These are phyloP conservation scores for Ophiostoma angusticollis DNA, from an alignment of 2,329 filamentous ascomycete genomes.

Conservation along the genomic window DNA sequence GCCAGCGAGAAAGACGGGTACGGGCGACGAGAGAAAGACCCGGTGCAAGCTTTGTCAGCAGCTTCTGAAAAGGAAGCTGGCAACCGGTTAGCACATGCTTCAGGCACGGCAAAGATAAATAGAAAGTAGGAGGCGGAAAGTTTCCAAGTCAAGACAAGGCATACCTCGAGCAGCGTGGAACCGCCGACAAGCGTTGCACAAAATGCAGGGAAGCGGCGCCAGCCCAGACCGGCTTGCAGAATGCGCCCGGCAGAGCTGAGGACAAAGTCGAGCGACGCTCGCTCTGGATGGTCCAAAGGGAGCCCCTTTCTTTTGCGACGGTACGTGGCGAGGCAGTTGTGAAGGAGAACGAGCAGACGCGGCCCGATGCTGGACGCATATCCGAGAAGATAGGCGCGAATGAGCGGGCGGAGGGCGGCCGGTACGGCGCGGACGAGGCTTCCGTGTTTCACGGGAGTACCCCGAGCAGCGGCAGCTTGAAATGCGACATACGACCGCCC, in stretches of 20 bases:
- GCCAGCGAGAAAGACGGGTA: conserved; percentile 40
- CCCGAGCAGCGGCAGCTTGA: background rate
- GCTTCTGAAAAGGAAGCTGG: conserved; percentile 21
- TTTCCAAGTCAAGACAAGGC: conserved; percentile 10
- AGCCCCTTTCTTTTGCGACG: conserved; percentile 21
- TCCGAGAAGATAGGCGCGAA: conserved; percentile 47
- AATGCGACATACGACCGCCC: too few relatives aligned
- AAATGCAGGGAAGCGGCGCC: conserved; percentile 47
- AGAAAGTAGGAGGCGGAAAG: too few relatives aligned
- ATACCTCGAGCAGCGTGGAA: conserved; percentile 47
- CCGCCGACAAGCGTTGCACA: conserved; percentile 48
- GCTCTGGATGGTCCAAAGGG: conserved; percentile 15
- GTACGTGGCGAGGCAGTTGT: conserved; percentile 34
- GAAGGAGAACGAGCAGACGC: conserved; percentile 39
- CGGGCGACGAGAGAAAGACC: conserved; percentile 18
- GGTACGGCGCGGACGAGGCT: conserved; percentile 27
- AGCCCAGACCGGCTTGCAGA: conserved; percentile 38
- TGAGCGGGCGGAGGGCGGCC: conserved; percentile 38
- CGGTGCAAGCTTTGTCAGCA: conserved; percentile 17
- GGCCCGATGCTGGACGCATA: conserved; percentile 48
- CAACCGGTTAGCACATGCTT: background rate
- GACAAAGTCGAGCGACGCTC: conserved; percentile 1
- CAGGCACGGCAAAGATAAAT: too few relatives aligned
- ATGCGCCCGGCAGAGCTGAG: conserved; percentile 26
- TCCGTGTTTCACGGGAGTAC: background rate